Evolutionary conservation across 352 stramenopile species (phyloP).

Genomic region (Halophytophthora polymorphica): DNA sequence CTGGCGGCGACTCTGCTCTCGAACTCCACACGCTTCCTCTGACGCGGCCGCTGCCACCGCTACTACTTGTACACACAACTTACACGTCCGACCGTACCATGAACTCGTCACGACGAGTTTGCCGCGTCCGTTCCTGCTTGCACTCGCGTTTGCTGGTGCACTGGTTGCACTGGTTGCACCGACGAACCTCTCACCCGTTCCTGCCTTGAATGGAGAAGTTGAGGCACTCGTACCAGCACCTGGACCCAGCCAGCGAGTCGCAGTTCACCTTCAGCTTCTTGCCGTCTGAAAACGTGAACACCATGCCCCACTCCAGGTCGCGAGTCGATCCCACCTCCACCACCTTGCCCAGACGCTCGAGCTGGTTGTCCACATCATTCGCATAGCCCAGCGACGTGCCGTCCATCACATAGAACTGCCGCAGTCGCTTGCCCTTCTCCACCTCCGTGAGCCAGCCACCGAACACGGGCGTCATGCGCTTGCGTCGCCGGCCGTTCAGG

Average conservation of each 20-base stretch:
- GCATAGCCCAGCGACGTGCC: slow-evolving; percentile 62
- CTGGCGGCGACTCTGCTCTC: too few species aligned
- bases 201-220: slow-evolving; percentile 28
- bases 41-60: slow-evolving; percentile 4
- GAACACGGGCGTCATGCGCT: slow-evolving; percentile 65
- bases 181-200: too few species aligned
- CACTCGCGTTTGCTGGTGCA: too few species aligned
- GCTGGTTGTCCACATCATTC: slow-evolving; percentile 77
- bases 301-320: slow-evolving; percentile 63
- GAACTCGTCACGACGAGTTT: too few species aligned
- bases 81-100: slow-evolving; percentile 2
- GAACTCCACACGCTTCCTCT: too few species aligned
- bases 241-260: slow-evolving; percentile 67
- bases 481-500: slow-evolving; percentile 56
- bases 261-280: slow-evolving; percentile 63
- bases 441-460: slow-evolving; percentile 77
- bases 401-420: slow-evolving; percentile 80
- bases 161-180: too few species aligned
- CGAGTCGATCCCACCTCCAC: slow-evolving; percentile 61
- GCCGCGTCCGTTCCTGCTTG: too few species aligned
- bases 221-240: slow-evolving; percentile 75
- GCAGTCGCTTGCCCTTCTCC: slow-evolving; percentile 36
- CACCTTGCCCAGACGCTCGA: slow-evolving; percentile 61
- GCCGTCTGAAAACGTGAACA: slow-evolving; percentile 60
- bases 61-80: slow-evolving; percentile 34